phyloP scores from a whole-genome alignment of 2,329 filamentous ascomycete species.

The Aaosphaeria pasadenensis region DNA sequence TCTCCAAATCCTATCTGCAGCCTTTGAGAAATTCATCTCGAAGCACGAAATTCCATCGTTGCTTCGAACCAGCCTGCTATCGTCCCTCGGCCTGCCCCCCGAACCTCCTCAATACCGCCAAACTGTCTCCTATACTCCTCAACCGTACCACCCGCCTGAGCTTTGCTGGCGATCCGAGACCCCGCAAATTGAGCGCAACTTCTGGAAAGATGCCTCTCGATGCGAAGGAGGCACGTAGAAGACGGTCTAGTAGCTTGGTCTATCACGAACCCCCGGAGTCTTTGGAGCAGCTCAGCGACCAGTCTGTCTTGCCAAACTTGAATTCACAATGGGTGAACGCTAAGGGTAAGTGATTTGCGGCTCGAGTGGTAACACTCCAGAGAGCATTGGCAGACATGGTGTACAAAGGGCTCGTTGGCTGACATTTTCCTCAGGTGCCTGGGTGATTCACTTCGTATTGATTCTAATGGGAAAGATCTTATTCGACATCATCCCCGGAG shows the following conservation, averaged over 20 bases:
- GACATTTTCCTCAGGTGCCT: conserved; percentile 66
- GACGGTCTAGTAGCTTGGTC: conserved; percentile 96
- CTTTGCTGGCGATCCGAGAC: conserved; percentile 76
- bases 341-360: conserved; percentile 68
- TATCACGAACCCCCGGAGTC: conserved; percentile 97
- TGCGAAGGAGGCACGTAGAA: conserved; percentile 67
- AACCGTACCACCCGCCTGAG: conserved; percentile 75
- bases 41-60: conserved; percentile 1
- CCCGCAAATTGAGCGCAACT: conserved; percentile 33
- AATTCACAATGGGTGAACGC: conserved; percentile 99
- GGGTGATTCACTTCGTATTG: conserved; percentile 94
- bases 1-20: conserved; percentile 5
- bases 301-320: conserved; percentile 88
- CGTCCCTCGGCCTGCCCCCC: conserved; percentile 1
- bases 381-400: too few relatives aligned
- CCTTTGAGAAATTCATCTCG: conserved; percentile 3
- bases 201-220: conserved; percentile 33
- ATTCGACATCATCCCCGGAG: conserved; percentile 92
- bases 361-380: not conserved
- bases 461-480: conserved; percentile 92
- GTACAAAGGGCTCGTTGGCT: too few relatives aligned
- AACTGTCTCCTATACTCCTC: conserved; percentile 90
- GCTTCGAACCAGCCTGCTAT: not conserved
- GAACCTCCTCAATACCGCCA: conserved; percentile 69
- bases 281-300: conserved; percentile 95